Evolutionary conservation across 495 filamentous ascomycete genomes (phyloP), one percentile per base, ranked within the genome.

Genomic region (Parachaetomium inaequale): DNA sequence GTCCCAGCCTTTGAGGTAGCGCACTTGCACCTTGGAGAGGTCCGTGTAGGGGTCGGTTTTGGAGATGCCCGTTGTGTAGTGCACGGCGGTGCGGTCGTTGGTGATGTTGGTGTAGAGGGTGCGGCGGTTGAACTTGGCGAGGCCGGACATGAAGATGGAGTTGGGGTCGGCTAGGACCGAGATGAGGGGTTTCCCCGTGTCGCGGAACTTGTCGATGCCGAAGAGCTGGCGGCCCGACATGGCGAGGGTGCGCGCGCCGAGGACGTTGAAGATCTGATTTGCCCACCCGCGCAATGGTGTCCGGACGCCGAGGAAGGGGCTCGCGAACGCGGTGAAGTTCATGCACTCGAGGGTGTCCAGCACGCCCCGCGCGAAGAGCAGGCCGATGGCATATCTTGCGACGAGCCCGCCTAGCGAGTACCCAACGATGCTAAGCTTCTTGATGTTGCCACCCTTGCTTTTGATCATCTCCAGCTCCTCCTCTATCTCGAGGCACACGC

Each of bases 271-370:
- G 7, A 93, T 69, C 52, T 86, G 75, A 60, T 84, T 86, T 49
- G 79, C 75, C 70, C 81, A 82, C 10, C 92, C 92, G 38, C 81
- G 78, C 4, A 88, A 74, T 0, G 93, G 92, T 11, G 88, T 85
- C 46, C 90, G 81, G 8, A 93, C 90, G 21, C 93, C 93, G 0
- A 97, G 83, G 75, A 97, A 93, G 21, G 94, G 93, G 17, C 87
- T 86, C 26, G 89, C 93, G 74, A 98, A 97, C 1, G 92, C 95
- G 3, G 90, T 90, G 71, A 97, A 97, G 75, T 96, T 96, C 72
- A 95, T 82, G 19, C 94, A 92, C 69, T 90, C 78, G 19, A 97
- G 75, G 58, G 82, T 81, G 36, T 94, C 87, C 49, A 98, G 85
- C 65, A 86, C 85, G 12, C 91, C 91, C 61, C 87, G 88, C 42